Evolutionary conservation across 805 yeast species (phyloP), one percentile per base, ranked within the genome.

Genomic region (Schwanniomyces vanrijiae): DNA sequence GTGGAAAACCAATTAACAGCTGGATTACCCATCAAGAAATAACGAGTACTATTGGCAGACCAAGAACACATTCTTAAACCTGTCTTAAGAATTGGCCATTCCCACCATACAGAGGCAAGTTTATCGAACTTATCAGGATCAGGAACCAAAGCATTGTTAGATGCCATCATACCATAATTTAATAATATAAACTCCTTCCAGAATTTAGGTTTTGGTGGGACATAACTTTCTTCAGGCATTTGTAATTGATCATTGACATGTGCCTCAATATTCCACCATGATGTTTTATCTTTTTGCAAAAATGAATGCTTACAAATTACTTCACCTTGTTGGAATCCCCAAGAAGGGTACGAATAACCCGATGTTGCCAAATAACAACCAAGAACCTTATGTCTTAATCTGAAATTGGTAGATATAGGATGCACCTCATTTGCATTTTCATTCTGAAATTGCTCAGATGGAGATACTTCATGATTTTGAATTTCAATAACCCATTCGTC

Each of bases 401-500:
- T 77, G 69, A 88, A 83, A 43, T 82, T 78, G 2, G 92, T 79
- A 1, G 91, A 83, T 44, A 88, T 68, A n/a, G 94, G 91, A 61
- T 88, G 96, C 8, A 88, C 39, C 49, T 76, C 75, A 4, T 67
- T 55, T 5, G 62, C 58, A 47, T 75, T 75, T 63, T 87, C 88
- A 42, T 70, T 61, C 20, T 58, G 63, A 50, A 71, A 73, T 38
- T 76, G 76, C 7, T 65, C 45, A 49, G 74, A 55, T 13, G 80
- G 64, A 45, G 76, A 61, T 42, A 41, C 45, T 55, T 69, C 73
- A 62, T 87, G 92, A 40, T 81, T 80, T 46, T 82, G 87, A 54
- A 94, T 77, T 69, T 92, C 96, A 38, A 92, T 73, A 33, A 86
- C 71, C 99, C 99, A 94, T 66, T 94, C 85, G 63, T 91, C 97